Conservation (phyloP, 805 yeast species). For the Candida insectorum region DNA sequence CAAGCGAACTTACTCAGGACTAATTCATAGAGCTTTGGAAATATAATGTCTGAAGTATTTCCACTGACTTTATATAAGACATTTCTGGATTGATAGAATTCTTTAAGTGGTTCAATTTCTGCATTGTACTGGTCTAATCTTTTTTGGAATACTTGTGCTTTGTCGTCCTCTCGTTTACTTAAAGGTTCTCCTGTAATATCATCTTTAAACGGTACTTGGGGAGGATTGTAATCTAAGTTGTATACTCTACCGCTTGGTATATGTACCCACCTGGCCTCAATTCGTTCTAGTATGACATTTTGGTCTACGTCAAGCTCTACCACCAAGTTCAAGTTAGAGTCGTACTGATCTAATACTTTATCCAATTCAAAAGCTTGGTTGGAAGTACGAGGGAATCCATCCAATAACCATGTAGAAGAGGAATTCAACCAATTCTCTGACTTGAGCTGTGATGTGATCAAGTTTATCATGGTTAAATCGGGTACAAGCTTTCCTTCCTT, state of each 20-base stretch:
- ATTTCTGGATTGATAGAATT: conserved; percentile 46
- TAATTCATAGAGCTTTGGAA: conserved; percentile 56
- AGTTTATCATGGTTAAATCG: conserved; percentile 59
- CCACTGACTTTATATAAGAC: conserved; percentile 62
- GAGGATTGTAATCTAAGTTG: conserved; percentile 85
- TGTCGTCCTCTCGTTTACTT: conserved; percentile 79
- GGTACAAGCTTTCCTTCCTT: conserved; percentile 69
- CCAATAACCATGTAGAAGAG: conserved; percentile 66
- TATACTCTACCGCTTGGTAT: conserved; percentile 81
- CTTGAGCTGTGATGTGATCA: conserved; percentile 52
- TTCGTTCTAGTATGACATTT: conserved; percentile 73
- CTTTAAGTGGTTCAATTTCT: conserved; percentile 61
- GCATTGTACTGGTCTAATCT: conserved; percentile 62
- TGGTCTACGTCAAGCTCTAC: conserved; percentile 87
- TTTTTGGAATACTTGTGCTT: conserved; percentile 63
- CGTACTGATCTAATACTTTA: conserved; percentile 30
- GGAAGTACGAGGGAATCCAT: conserved; percentile 87
- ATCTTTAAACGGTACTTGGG: conserved; percentile 74
- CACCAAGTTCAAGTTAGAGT: conserved; percentile 63
- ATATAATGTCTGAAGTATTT: conserved; percentile 78
- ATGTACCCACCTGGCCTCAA: conserved; percentile 84
- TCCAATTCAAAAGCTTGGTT: conserved; percentile 67
- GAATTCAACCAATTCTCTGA: conserved; percentile 40
- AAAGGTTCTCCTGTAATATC: conserved; percentile 89
- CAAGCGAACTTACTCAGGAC: too few relatives aligned